Evolutionary conservation across 768 basidiomycete species (phyloP), one percentile per base, ranked within the genome.

Genomic region (Mrakia gelida): DNA sequence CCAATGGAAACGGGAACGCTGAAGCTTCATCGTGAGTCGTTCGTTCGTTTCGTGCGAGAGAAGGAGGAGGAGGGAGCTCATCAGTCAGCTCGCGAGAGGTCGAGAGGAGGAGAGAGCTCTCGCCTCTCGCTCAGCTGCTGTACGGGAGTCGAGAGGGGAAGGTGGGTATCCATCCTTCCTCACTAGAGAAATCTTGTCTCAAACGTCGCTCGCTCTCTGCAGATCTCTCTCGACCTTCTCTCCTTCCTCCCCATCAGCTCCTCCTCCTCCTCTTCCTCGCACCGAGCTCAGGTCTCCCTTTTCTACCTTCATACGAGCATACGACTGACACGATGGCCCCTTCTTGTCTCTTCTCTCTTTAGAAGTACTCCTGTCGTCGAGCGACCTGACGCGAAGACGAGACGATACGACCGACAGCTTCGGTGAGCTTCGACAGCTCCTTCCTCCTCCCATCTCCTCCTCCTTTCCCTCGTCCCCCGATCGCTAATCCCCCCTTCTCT

Each of bases 401-500:
- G 94, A 67, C 89, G 93, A 67, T 99, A 98, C 83, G 96, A 99
- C 85, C 90, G 96, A 75, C 96, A 99, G 85, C 89, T 98, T 52
- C 88, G 95, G 94, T 94, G 79, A 61, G 88, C 81, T 30, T 70
- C 49, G 28, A 9, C 70, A 4, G n/a, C 28, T 38, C 45, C 32
- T 28, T 23, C 41, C 52, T 52, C 49, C 59, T 71, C 38, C 62
- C 26, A 56, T 21, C 38, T 10, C 30, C 67, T 41, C 49, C 28
- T 62, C 30, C 21, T 38, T 11, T 26, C 15, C 32, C 3, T 11
- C 23, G 41, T 32, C 30, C 59, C 26, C 2, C 18, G 49, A 71
- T 59, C 26, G 10, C 34, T 63, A 26, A 52, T 21, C 49, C 15
- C 21, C 49, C 49, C 11, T 52, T 9, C 43, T 26, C 41, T 70